Percentiles rank a stretch among this genome's conserved stretches.
Conservation (phyloP, 345 rosid species). For the Barbarea vulgaris region DNA sequence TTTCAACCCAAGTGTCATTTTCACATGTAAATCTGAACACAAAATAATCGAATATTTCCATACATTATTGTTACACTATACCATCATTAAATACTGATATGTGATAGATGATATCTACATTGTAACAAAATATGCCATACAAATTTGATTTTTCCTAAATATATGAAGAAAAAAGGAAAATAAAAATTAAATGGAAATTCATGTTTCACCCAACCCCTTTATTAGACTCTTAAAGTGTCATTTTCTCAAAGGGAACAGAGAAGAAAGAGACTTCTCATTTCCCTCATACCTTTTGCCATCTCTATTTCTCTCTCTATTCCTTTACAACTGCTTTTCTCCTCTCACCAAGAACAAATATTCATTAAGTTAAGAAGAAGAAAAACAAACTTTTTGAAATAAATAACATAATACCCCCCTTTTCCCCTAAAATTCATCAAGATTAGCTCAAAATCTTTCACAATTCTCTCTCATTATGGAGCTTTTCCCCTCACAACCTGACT, state of each 20-base stretch:
- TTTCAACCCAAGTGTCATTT: slow-evolving; percentile 42
- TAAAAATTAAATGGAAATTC: slow-evolving; percentile 39
- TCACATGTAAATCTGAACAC: slow-evolving; percentile 42
- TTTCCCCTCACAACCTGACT: slow-evolving; percentile 43
- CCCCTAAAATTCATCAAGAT: slow-evolving; percentile 26
- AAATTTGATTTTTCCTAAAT: slow-evolving; percentile 6
- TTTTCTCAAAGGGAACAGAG: slow-evolving; percentile 47
- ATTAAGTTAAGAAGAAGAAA: slow-evolving; percentile 31
- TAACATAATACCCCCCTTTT: slow-evolving; percentile 12
- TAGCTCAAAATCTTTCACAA: slow-evolving; percentile 11
- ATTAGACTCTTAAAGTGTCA: slow-evolving; percentile 40
- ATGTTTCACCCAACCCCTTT: slow-evolving; percentile 44
- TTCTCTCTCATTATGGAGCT: slow-evolving; percentile 37
- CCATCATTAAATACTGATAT: slow-evolving; percentile 43
- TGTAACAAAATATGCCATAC: slow-evolving; percentile 36
- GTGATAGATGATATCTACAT: slow-evolving; percentile 43
- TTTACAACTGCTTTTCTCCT: slow-evolving; percentile 39
- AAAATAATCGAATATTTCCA: slow-evolving; percentile 35
- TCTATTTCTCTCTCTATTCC: slow-evolving; percentile 18
- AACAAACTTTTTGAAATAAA: slow-evolving; percentile 20
- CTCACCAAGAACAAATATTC: slow-evolving; percentile 34
- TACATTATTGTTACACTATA: slow-evolving; percentile 35
- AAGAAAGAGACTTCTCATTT: slow-evolving; percentile 45
- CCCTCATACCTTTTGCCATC: slow-evolving; percentile 39
- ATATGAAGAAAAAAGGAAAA: slow-evolving; percentile 8